Conservation (phyloP, 2,329 filamentous ascomycete genomes). For the Fusarium marasasianum region DNA sequence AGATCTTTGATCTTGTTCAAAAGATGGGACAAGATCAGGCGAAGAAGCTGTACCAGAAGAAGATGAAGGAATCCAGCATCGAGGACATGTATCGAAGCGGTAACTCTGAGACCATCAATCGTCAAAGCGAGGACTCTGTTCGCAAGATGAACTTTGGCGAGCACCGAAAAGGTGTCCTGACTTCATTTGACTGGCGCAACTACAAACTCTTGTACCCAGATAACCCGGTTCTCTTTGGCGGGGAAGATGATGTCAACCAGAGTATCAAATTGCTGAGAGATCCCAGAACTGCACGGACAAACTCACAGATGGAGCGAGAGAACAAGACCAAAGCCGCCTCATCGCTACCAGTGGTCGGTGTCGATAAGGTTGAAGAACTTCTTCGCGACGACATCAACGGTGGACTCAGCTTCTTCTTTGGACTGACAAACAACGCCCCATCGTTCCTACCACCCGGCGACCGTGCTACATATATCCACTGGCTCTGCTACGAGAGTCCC, state of each 20-base stretch:
- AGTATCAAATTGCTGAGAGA: no score
- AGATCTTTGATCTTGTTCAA: accelerated
- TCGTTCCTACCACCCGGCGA: neutral
- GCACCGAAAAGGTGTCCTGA: neutral
- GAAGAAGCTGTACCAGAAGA: neutral
- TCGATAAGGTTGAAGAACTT: neutral
- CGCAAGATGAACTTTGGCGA: neutral
- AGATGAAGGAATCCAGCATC: neutral
- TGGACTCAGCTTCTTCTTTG: neutral
- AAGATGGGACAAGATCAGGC: accelerated
- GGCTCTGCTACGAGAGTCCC: neutral
- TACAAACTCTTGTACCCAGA: neutral
- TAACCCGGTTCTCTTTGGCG: neutral
- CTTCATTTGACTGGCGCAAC: neutral
- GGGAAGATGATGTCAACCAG: no score
- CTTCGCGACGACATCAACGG: neutral
- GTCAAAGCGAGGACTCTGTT: no score
- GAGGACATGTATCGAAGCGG: neutral
- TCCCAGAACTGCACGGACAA: no score
- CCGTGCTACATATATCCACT: neutral
- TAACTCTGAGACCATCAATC: neutral
- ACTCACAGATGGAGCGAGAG: no score
- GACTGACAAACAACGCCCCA: neutral
- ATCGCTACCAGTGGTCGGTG: neutral
- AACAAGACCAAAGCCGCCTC: neutral